Base-by-base conservation (phyloP, 116 monocot genomes). In the Papilionanthe hybrid region DNA sequence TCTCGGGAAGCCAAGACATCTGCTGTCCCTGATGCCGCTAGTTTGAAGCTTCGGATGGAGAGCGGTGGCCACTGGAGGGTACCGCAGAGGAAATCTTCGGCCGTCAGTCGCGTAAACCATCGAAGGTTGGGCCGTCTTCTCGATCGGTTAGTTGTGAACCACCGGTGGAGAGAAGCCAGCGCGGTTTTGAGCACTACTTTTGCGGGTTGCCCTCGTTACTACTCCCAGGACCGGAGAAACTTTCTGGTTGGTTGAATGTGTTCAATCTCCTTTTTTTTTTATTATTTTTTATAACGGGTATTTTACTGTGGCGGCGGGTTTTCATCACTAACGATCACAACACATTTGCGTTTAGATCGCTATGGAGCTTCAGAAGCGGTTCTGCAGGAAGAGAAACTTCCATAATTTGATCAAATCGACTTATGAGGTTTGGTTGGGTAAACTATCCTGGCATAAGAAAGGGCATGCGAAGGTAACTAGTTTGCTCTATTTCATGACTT, bases 341-440 rank as follows among this genome's bases (percentile, higher is more conserved):
- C 42, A 58, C 67, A 72, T 75, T 81, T 78, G 45, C 73, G 41
- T 42, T 50, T 72, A 93, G 93, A 72, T 78, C 10, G 90, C 90
- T 41, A 90, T 93, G 85, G 93, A 93, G 69, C 56, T 90, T 44
- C 83, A 83, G 5, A 90, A 65, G 63, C 84, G 84, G 56, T 85
- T 81, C 42, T 53, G 53, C 53, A 66, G 60, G 22, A 81, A 25
- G 1, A 29, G 44, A 23, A 71, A 63, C 49, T 86, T 79, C 42
- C 53, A 68, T 10, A 63, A 23, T 28, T 83, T 78, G 71, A 80
- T 90, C 32, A 85, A 82, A 73, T 72, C 88, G 43, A 81, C 87
- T 13, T 90, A 75, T 77, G 85, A 90, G 19, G 13, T 77, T 28
- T 90, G 93, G 90, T 82, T 84, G 82, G 41, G 57, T 23, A 88